A percentile compares a stretch with the other conserved stretches of the same genome.
Conservation (phyloP, 1,139 yeast species). For the Hemisphaericaspora subhashii region DNA sequence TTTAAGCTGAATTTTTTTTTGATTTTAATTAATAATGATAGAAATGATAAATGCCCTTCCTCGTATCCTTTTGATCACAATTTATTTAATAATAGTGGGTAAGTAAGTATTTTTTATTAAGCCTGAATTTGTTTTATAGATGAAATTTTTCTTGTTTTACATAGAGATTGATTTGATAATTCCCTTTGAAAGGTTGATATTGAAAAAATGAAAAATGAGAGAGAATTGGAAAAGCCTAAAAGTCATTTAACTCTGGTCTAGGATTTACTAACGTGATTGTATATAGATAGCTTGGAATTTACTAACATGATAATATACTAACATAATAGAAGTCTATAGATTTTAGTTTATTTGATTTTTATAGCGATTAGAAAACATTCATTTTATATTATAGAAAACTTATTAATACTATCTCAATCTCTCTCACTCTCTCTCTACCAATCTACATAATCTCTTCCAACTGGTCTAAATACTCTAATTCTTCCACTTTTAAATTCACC, state of each 20-base stretch:
- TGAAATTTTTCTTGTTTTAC: too few species aligned
- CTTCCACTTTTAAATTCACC: constrained; percentile 78
- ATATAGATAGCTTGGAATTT: not conserved
- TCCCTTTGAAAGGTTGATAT: constrained; percentile 1
- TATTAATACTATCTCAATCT: not conserved
- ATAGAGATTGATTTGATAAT: too few species aligned
- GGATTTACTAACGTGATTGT: constrained; percentile 9
- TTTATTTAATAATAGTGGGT: constrained; percentile 10
- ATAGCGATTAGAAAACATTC: not conserved
- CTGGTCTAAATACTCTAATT: constrained; percentile 76
- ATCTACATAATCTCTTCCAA: constrained; percentile 26
- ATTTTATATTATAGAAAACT: not conserved
- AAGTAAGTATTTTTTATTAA: constrained; percentile 4
- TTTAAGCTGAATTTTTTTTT: not conserved
- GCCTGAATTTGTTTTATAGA: constrained; percentile 5
- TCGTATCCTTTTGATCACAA: constrained; percentile 3
- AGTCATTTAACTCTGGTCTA: constrained; percentile 11
- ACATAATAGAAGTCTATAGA: too few species aligned
- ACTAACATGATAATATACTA: too few species aligned
- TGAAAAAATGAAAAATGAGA: not conserved
- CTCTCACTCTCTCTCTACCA: constrained; percentile 3
- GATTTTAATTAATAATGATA: not conserved
- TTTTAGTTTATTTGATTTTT: not conserved
- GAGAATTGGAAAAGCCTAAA: not conserved
- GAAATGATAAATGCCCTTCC: not conserved